phyloP scores from a whole-genome alignment of 164 flowering plant species.

The Annona squamosa region DNA sequence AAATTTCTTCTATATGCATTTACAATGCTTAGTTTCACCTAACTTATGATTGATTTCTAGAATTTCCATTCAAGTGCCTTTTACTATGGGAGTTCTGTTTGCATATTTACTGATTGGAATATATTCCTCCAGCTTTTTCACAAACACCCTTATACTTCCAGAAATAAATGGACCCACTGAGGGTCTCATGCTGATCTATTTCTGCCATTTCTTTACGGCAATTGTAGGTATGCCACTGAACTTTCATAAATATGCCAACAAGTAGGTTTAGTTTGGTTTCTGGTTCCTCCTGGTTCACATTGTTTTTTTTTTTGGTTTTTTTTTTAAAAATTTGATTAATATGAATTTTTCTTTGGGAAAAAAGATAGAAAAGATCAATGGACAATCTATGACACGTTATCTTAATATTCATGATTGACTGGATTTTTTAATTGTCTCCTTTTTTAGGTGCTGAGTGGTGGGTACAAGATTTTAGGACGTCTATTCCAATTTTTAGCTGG shows the following conservation, averaged over 20 bases:
- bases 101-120: constrained; percentile 2
- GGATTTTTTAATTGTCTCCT: constrained; percentile 1
- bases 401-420: background rate
- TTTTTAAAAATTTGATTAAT: background rate
- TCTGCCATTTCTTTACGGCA: constrained; percentile 65
- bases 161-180: constrained; percentile 96
- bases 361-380: too few species aligned
- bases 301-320: background rate
- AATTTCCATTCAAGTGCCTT: background rate
- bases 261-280: background rate
- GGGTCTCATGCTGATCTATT: constrained; percentile 91
- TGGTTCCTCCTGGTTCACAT: background rate
- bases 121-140: constrained; percentile 66
- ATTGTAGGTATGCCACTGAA: constrained; percentile 61
- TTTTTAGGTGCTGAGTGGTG: constrained; percentile 94
- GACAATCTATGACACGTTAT: background rate
- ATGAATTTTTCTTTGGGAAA: background rate
- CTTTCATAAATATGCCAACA: background rate
- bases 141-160: constrained; percentile 93
- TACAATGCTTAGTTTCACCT: background rate
- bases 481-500: constrained; percentile 78
- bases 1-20: background rate
- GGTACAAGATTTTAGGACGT: constrained; percentile 61
- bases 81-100: background rate
- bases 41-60: background rate